These are phyloP conservation scores for Parasarocladium wereldwijsianum DNA, from an alignment of 2,329 filamentous ascomycete genomes.

Conservation along the genomic window DNA sequence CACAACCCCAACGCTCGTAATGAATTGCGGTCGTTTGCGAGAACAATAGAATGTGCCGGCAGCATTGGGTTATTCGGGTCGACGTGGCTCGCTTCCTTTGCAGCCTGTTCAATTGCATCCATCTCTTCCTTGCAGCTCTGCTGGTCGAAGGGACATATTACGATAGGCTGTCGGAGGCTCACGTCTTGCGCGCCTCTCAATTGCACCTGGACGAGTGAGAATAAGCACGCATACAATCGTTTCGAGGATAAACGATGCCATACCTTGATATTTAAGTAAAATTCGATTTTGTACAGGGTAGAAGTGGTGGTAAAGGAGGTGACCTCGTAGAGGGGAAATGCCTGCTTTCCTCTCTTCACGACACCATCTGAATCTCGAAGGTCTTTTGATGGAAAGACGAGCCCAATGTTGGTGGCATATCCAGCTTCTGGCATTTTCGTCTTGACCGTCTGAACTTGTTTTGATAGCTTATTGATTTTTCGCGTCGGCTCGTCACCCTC, in stretches of 20 bases:
- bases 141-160: constrained; percentile 90
- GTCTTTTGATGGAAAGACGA: constrained; percentile 85
- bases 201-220: constrained; percentile 48
- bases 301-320: constrained; percentile 87
- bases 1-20: constrained; percentile 48
- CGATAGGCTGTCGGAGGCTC: constrained; percentile 75
- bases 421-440: constrained; percentile 80
- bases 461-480: constrained; percentile 75
- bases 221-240: constrained; percentile 7
- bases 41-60: constrained; percentile 71
- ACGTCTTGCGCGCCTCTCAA: constrained; percentile 83
- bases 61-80: constrained; percentile 83
- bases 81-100: constrained; percentile 79
- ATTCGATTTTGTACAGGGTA: constrained; percentile 95
- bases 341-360: constrained; percentile 67
- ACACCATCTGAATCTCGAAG: constrained; percentile 77
- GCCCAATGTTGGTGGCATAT: constrained; percentile 81
- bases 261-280: constrained; percentile 90
- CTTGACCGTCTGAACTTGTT: constrained; percentile 67
- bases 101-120: constrained; percentile 93
- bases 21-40: constrained; percentile 57
- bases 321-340: constrained; percentile 80
- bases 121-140: constrained; percentile 96
- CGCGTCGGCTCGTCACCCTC: constrained; percentile 90
- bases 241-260: constrained; percentile 5